A percentile compares a stretch with the other conserved stretches of the same genome.
Evolutionary conservation across 345 rosid species (phyloP).

Genomic region (Conringia planisiliqua): DNA sequence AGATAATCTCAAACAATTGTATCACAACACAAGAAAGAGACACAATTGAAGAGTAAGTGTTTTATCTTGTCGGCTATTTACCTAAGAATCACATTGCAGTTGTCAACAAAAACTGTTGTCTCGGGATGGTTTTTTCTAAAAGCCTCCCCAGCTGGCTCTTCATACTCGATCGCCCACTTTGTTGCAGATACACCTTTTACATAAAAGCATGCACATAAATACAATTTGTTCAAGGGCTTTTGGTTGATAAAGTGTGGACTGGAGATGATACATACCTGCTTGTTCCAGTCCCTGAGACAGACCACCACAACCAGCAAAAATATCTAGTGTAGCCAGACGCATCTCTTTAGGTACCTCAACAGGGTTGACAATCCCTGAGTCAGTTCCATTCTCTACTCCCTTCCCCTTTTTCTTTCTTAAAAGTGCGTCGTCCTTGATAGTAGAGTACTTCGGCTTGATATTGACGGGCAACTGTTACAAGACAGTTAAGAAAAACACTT

Average conservation of each 20-base stretch:
- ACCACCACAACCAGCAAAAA: constrained; percentile 90
- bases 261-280: constrained; percentile 44
- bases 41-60: background rate
- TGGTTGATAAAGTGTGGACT: background rate
- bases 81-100: constrained; percentile 90
- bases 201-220: constrained; percentile 21
- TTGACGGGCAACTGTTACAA: constrained; percentile 55
- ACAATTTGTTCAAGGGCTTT: background rate
- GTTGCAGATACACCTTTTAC: constrained; percentile 64
- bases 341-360: constrained; percentile 34
- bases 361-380: constrained; percentile 35
- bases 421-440: constrained; percentile 42
- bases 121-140: constrained; percentile 68
- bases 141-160: constrained; percentile 84
- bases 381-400: constrained; percentile 53
- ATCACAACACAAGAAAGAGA: constrained; percentile 4
- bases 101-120: constrained; percentile 61
- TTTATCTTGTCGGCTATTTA: constrained; percentile 12
- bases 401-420: constrained; percentile 79
- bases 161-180: constrained; percentile 94
- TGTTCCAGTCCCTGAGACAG: constrained; percentile 63
- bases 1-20: constrained; percentile 19
- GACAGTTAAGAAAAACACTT: constrained; percentile 15
- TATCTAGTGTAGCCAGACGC: constrained; percentile 65
- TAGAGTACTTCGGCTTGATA: constrained; percentile 52